Conservation (phyloP, 2,329 filamentous ascomycete genomes). For the Cladophialophora carrionii region DNA sequence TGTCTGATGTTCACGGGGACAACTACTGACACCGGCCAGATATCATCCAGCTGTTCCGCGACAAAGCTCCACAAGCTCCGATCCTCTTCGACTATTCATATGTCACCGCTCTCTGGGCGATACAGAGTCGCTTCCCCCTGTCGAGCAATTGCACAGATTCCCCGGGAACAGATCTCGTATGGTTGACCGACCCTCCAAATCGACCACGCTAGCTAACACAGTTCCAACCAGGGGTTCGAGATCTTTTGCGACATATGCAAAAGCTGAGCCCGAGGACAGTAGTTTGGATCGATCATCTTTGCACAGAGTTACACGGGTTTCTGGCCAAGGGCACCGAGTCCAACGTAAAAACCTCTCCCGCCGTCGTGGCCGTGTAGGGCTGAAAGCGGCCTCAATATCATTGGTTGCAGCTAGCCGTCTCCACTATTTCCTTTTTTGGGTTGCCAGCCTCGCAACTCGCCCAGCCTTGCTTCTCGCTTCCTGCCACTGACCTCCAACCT, state of each 20-base stretch:
- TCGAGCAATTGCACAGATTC: slow-evolving; percentile 22
- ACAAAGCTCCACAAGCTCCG: slow-evolving; percentile 7
- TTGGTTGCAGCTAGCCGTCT: not conserved
- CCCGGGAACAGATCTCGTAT: slow-evolving; percentile 27
- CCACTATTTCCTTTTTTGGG: slow-evolving; percentile 3
- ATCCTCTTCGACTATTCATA: slow-evolving; percentile 22
- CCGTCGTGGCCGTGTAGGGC: not conserved
- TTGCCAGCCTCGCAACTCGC: slow-evolving; percentile 13
- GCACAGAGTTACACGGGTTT: not conserved
- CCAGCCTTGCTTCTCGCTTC: slow-evolving; percentile 20
- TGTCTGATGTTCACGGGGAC: not conserved
- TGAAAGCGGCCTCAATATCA: not conserved
- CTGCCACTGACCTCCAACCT: slow-evolving; percentile 24
- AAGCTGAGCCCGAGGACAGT: not conserved
- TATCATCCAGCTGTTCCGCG: slow-evolving; percentile 22
- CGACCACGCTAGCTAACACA: not conserved
- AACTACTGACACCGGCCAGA: slow-evolving; percentile 11
- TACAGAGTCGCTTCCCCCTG: slow-evolving; percentile 19
- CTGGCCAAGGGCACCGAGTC: not conserved
- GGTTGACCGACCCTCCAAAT: not conserved
- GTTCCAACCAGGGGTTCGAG: slow-evolving; percentile 15
- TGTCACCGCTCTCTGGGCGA: slow-evolving; percentile 20
- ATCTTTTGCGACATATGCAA: slow-evolving; percentile 19
- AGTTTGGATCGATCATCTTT: not conserved
- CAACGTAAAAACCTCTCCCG: not conserved